Conservation (phyloP, 306 rosid species). For the Cucurbita argyrosperma region DNA sequence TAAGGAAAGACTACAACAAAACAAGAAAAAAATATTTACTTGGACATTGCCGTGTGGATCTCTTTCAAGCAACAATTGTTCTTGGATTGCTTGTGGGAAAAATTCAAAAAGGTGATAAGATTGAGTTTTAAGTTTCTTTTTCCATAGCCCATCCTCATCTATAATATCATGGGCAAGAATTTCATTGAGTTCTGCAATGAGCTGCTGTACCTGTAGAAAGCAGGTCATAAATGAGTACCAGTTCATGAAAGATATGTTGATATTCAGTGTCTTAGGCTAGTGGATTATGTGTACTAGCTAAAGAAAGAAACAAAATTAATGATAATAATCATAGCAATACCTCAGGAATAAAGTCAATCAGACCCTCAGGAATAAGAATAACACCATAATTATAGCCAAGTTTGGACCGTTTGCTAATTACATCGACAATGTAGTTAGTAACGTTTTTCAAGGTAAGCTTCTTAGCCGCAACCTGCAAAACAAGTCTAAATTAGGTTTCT, state of each 20-base stretch:
- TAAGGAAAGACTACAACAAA: not conserved
- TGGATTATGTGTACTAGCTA: not conserved
- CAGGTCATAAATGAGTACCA: not conserved
- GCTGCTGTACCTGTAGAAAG: slow-evolving; percentile 69
- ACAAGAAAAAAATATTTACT: slow-evolving; percentile 25
- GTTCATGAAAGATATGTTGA: not conserved
- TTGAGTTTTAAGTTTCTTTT: slow-evolving; percentile 68
- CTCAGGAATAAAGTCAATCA: slow-evolving; percentile 99
- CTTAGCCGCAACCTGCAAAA: slow-evolving; percentile 63
- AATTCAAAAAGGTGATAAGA: slow-evolving; percentile 75
- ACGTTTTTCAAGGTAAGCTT: slow-evolving; percentile 89
- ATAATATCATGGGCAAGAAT: slow-evolving; percentile 67
- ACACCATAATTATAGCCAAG: slow-evolving; percentile 81
- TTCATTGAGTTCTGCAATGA: slow-evolving; percentile 91
- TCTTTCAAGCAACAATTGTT: slow-evolving; percentile 96
- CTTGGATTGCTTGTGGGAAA: slow-evolving; percentile 91
- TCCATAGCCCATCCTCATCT: slow-evolving; percentile 88
- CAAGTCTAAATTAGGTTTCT: not conserved
- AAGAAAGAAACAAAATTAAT: not conserved
- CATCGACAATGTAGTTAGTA: slow-evolving; percentile 79
- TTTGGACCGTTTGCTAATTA: slow-evolving; percentile 57
- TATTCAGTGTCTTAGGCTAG: not conserved
- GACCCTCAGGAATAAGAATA: slow-evolving; percentile 94
- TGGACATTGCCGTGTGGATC: slow-evolving; percentile 99
- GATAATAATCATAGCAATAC: slow-evolving; percentile 14